Evolutionary conservation across 306 rosid species (phyloP).

Genomic region (Acmispon strigosus): DNA sequence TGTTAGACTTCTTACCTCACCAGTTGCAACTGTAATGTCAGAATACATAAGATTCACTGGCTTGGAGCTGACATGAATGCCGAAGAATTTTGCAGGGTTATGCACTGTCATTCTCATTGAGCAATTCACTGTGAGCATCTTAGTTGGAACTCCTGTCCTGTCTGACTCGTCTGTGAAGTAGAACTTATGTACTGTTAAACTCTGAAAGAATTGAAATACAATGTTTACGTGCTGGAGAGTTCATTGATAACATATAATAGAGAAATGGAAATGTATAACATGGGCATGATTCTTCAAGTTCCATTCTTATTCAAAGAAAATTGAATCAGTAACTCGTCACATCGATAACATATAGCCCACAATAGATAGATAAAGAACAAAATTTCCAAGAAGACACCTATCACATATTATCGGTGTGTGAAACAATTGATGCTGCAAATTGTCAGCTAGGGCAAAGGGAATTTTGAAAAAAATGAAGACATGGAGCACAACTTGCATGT

Average conservation of each 20-base stretch:
- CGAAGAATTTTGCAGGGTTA: slow-evolving; percentile 83
- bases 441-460: neutral
- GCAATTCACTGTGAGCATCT: slow-evolving; percentile 72
- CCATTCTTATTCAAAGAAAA: neutral
- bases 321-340: neutral
- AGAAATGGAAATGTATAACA: neutral
- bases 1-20: slow-evolving; percentile 49
- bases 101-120: slow-evolving; percentile 57
- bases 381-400: no score
- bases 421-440: neutral
- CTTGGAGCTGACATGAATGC: slow-evolving; percentile 62
- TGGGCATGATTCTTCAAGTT: no score
- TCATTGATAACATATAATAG: neutral
- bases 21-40: slow-evolving; percentile 64
- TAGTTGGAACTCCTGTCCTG: slow-evolving; percentile 79
- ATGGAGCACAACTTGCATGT: neutral
- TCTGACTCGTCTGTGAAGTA: slow-evolving; percentile 76
- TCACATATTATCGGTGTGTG: neutral
- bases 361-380: neutral
- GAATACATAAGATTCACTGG: slow-evolving; percentile 69
- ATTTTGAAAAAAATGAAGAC: neutral
- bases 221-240: neutral
- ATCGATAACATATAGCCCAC: neutral
- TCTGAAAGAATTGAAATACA: slow-evolving; percentile 36
- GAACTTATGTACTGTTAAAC: slow-evolving; percentile 67